phyloP scores from a whole-genome alignment of 345 rosid genomes.

The Fremontodendron californicum region DNA sequence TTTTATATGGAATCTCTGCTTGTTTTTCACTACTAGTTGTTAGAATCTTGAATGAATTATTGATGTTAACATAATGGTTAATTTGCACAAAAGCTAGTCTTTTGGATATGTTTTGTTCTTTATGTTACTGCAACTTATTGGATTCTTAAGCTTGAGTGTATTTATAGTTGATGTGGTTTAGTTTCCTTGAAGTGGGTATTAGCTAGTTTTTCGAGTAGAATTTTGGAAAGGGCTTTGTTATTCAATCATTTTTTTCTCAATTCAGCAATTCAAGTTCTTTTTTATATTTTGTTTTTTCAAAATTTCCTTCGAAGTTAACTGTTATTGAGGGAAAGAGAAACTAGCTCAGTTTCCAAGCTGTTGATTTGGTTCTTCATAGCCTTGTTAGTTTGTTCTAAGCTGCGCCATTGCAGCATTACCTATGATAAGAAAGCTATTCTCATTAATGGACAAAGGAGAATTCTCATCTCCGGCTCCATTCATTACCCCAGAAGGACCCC shows the following conservation, averaged over 20 bases:
- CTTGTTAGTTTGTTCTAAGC: conserved; percentile 33
- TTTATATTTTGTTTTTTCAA: no score
- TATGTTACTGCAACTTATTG: neutral
- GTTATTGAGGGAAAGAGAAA: conserved; percentile 37
- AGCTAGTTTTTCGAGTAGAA: neutral
- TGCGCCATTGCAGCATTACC: conserved; percentile 56
- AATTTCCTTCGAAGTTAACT: neutral
- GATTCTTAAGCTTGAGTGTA: neutral
- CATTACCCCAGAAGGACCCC: conserved; percentile 92
- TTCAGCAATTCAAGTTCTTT: neutral
- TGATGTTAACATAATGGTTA: neutral
- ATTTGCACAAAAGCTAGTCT: neutral
- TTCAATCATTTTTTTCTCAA: neutral
- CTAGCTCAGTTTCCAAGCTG: conserved; percentile 48
- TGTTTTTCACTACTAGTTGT: neutral
- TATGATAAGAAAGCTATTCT: conserved; percentile 68
- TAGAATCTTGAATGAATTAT: conserved; percentile 15
- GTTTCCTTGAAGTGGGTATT: neutral
- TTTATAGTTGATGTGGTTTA: neutral
- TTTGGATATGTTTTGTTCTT: neutral
- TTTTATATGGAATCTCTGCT: neutral
- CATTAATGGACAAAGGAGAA: conserved; percentile 71
- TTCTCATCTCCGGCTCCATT: conserved; percentile 89
- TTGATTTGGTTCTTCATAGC: conserved; percentile 29
- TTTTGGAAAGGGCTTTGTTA: neutral